phyloP scores from a whole-genome alignment of 2,329 filamentous ascomycete genomes.

The Fusarium sp. region DNA sequence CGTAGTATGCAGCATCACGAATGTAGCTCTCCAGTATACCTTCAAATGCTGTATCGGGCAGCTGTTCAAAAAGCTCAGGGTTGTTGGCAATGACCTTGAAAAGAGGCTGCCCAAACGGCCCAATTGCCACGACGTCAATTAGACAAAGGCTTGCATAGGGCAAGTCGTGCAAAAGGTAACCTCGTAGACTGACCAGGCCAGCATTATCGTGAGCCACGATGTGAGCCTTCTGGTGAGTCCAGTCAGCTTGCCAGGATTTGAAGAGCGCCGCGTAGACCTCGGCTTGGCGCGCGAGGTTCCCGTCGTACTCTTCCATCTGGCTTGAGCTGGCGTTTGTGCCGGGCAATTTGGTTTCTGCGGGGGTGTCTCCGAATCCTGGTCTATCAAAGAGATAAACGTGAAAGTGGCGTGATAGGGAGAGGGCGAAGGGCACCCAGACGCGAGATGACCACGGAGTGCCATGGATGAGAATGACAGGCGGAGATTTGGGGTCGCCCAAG shows the following conservation, averaged over 20 bases:
- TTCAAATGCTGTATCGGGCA: constrained; percentile 51
- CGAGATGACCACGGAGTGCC: constrained; percentile 60
- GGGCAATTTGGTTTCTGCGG: constrained; percentile 40
- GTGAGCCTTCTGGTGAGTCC: constrained; percentile 47
- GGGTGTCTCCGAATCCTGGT: constrained; percentile 56
- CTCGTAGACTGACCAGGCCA: constrained; percentile 54
- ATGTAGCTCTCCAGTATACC: constrained; percentile 56
- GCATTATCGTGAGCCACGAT: constrained; percentile 59
- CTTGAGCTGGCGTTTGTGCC: constrained; percentile 3
- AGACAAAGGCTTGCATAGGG: constrained; percentile 54
- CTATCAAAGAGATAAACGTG: constrained; percentile 58
- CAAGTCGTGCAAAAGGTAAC: constrained; percentile 51
- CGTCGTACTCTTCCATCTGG: constrained; percentile 45
- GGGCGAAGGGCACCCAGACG: constrained; percentile 53
- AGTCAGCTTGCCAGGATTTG: constrained; percentile 47
- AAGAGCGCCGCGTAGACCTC: constrained; percentile 54
- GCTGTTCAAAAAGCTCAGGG: constrained; percentile 49
- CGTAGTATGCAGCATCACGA: constrained; percentile 50
- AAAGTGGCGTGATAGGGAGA: constrained; percentile 50
- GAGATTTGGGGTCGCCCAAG: constrained; percentile 45
- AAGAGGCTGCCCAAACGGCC: constrained; percentile 56
- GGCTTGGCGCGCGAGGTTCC: constrained; percentile 53
- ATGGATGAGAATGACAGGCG: constrained; percentile 57
- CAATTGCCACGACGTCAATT: constrained; percentile 56
- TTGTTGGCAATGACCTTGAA: constrained; percentile 55